These are phyloP conservation scores for Globisporangium carolinianum DNA, from an alignment of 352 stramenopile genomes.

Conservation along the genomic window DNA sequence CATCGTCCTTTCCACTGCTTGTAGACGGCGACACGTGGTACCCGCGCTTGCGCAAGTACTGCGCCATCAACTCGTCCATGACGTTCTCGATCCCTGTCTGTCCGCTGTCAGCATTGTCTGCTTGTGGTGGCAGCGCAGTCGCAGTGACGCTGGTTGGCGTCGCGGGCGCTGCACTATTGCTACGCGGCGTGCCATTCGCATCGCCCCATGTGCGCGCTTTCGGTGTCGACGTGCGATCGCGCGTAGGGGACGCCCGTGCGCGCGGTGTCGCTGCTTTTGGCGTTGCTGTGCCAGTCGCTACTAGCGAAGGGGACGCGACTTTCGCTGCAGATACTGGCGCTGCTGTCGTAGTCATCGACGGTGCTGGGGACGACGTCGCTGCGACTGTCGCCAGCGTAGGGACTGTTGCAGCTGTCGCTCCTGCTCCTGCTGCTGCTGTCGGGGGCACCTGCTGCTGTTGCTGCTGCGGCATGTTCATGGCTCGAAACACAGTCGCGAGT, in stretches of 20 bases:
- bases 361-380: neutral
- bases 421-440: neutral
- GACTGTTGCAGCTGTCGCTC: too few species aligned
- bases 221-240: neutral
- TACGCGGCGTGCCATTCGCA: neutral
- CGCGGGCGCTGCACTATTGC: neutral
- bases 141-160: neutral
- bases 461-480: slow-evolving; percentile 14
- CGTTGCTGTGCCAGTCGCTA: neutral
- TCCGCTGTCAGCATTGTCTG: neutral
- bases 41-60: slow-evolving; percentile 53
- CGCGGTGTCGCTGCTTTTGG: neutral
- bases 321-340: neutral
- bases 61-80: slow-evolving; percentile 66
- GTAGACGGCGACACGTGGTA: slow-evolving; percentile 31
- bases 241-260: too few species aligned
- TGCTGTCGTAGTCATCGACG: too few species aligned
- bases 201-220: neutral
- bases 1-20: too few species aligned
- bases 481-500: slow-evolving; percentile 7
- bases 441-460: neutral
- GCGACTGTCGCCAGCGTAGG: neutral
- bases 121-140: neutral
- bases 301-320: too few species aligned
- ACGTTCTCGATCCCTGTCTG: slow-evolving; percentile 13